phyloP scores from a whole-genome alignment of 2,329 filamentous ascomycete genomes.

The Dactylellina sp. region DNA sequence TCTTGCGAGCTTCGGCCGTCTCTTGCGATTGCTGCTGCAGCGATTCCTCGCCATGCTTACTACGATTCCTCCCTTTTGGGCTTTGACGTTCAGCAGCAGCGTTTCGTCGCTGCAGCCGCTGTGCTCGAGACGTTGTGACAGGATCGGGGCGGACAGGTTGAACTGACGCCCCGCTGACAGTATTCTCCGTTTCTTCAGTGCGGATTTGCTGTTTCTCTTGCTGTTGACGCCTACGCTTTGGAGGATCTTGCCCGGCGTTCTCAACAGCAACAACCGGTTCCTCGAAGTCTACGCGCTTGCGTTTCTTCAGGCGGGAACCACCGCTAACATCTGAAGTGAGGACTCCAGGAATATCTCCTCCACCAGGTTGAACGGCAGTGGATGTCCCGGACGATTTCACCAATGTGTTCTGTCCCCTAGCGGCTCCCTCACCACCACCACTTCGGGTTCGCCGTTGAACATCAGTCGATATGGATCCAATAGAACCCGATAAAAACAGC shows the following conservation, averaged over 20 bases:
- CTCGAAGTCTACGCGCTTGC: conserved; percentile 36
- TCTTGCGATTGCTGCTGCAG: conserved; percentile 12
- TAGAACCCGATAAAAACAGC: neutral
- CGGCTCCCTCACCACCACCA: neutral
- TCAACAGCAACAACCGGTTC: conserved; percentile 2
- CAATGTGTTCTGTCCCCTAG: conserved; percentile 5
- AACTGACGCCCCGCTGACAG: conserved; percentile 3
- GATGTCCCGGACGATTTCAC: conserved; percentile 11
- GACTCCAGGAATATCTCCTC: neutral
- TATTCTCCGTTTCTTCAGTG: conserved; percentile 5
- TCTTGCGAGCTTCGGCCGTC: neutral
- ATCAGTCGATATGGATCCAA: conserved; percentile 2
- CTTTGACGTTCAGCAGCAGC: conserved; percentile 3
- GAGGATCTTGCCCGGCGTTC: neutral
- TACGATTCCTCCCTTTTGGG: conserved; percentile 4
- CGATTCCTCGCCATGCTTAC: neutral
- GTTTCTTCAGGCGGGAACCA: conserved; percentile 28
- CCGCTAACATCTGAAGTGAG: conserved; percentile 9
- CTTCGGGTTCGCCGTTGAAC: neutral
- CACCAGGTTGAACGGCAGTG: conserved; percentile 4
- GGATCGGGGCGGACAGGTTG: conserved; percentile 15
- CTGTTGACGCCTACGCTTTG: conserved; percentile 9
- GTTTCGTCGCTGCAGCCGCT: neutral
- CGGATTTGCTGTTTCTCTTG: conserved; percentile 12
- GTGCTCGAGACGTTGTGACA: conserved; percentile 12